Evolutionary conservation across 441 rosid species (phyloP).

Genomic region (Brassica hybrid): DNA sequence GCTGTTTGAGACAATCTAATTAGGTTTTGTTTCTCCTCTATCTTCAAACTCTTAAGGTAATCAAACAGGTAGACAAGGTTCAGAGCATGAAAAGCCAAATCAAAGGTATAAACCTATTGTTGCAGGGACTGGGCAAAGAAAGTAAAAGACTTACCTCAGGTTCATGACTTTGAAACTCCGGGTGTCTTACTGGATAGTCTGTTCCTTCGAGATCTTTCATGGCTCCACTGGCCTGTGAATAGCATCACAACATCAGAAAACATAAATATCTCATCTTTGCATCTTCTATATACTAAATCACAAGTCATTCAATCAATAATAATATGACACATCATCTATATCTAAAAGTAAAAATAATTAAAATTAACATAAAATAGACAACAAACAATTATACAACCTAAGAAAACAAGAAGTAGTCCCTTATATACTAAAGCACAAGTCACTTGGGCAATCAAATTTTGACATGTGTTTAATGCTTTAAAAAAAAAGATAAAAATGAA

Average conservation of each 20-base stretch:
- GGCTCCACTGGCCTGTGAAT: conserved; percentile 62
- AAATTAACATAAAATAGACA: too few species aligned
- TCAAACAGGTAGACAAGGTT: conserved; percentile 65
- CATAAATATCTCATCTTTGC: conserved; percentile 14
- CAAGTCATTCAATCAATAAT: too few species aligned
- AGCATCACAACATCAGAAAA: conserved; percentile 20
- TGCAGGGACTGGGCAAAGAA: conserved; percentile 2
- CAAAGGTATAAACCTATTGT: conserved; percentile 14
- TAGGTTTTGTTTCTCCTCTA: conserved; percentile 97
- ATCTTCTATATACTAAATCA: neutral
- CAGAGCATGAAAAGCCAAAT: conserved; percentile 24
- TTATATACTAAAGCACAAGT: too few species aligned
- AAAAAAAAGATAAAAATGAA: too few species aligned
- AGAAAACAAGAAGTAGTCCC: too few species aligned
- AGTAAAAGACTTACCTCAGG: conserved; percentile 68
- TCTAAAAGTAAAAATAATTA: too few species aligned
- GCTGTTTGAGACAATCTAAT: conserved; percentile 94
- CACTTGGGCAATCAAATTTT: too few species aligned
- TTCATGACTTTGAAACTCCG: conserved; percentile 98
- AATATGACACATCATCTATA: too few species aligned
- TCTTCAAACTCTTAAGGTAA: conserved; percentile 98
- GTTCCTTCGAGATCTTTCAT: conserved; percentile 79
- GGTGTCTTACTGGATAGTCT: conserved; percentile 70
- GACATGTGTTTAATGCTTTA: too few species aligned
- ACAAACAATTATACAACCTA: too few species aligned